Conservation (phyloP, 2,329 filamentous ascomycete genomes). For the Nemania bipapillata region DNA sequence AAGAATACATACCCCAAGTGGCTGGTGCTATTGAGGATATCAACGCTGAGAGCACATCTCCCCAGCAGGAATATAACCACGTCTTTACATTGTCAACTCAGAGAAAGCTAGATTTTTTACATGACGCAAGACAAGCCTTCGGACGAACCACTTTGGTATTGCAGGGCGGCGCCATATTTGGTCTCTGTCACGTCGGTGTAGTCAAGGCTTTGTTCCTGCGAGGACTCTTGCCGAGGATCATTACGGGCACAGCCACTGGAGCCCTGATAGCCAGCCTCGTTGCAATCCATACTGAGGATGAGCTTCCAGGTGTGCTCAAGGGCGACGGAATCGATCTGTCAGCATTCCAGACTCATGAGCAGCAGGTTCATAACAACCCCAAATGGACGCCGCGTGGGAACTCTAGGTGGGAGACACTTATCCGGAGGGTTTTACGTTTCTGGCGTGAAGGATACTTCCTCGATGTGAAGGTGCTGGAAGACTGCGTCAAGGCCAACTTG, state of each 20-base stretch:
- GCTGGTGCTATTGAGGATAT: slow-evolving; percentile 84
- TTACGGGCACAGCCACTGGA: slow-evolving; percentile 89
- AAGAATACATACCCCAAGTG: slow-evolving; percentile 88
- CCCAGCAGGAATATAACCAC: slow-evolving; percentile 41
- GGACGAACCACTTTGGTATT: slow-evolving; percentile 86
- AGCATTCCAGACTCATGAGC: slow-evolving; percentile 70
- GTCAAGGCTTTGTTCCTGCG: slow-evolving; percentile 86
- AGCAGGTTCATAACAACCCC: slow-evolving; percentile 47
- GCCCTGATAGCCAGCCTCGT: slow-evolving; percentile 90
- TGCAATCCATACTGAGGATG: slow-evolving; percentile 85
- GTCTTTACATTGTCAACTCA: slow-evolving; percentile 69
- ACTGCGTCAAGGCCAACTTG: slow-evolving; percentile 84
- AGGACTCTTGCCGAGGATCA: slow-evolving; percentile 85
- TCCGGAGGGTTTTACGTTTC: slow-evolving; percentile 75
- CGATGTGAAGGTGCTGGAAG: slow-evolving; percentile 82
- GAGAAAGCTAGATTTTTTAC: slow-evolving; percentile 84
- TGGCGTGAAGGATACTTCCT: slow-evolving; percentile 82
- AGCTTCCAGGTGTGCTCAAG: slow-evolving; percentile 78
- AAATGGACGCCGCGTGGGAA: slow-evolving; percentile 54
- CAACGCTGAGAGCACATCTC: slow-evolving; percentile 55
- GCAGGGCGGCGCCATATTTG: slow-evolving; percentile 91
- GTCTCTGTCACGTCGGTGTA: slow-evolving; percentile 88
- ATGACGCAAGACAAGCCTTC: slow-evolving; percentile 88
- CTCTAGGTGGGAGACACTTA: slow-evolving; percentile 67
- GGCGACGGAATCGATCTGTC: slow-evolving; percentile 84